Percentiles rank a stretch among this genome's conserved stretches.
These are phyloP conservation scores for Fusarium stilboides DNA, from an alignment of 2,329 filamentous ascomycete species.

Conservation along the genomic window DNA sequence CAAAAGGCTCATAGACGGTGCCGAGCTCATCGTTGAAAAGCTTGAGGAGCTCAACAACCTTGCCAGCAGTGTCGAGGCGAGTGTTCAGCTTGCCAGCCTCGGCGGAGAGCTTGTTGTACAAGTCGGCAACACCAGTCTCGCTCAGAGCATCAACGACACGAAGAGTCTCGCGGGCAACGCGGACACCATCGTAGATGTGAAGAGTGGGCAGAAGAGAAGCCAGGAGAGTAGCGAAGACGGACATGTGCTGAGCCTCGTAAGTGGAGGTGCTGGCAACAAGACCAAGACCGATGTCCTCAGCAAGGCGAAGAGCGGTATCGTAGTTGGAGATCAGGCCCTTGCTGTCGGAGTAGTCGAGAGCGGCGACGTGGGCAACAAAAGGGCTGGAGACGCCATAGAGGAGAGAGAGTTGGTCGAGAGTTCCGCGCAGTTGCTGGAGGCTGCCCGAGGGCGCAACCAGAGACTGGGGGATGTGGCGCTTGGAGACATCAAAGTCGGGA, in stretches of 20 bases:
- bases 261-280: slow-evolving; percentile 88
- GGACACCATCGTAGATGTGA: slow-evolving; percentile 90
- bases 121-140: slow-evolving; percentile 76
- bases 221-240: slow-evolving; percentile 86
- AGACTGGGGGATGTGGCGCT: slow-evolving; percentile 91
- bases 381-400: slow-evolving; percentile 94
- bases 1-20: slow-evolving; percentile 92
- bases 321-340: slow-evolving; percentile 90
- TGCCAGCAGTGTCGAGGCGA: slow-evolving; percentile 80
- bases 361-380: slow-evolving; percentile 92
- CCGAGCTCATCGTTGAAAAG: slow-evolving; percentile 92
- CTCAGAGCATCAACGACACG: slow-evolving; percentile 86
- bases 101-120: slow-evolving; percentile 77
- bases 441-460: slow-evolving; percentile 89
- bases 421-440: slow-evolving; percentile 83
- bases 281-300: slow-evolving; percentile 91
- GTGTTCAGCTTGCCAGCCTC: slow-evolving; percentile 74
- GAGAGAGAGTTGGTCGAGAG: slow-evolving; percentile 91
- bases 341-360: slow-evolving; percentile 82
- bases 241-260: slow-evolving; percentile 96
- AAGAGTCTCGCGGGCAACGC: slow-evolving; percentile 85
- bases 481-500: slow-evolving; percentile 92
- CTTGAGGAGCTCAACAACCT: slow-evolving; percentile 77
- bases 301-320: slow-evolving; percentile 81
- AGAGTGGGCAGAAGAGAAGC: slow-evolving; percentile 85